phyloP scores from a whole-genome alignment of 441 rosid genomes.

The Gossypium trilobum region DNA sequence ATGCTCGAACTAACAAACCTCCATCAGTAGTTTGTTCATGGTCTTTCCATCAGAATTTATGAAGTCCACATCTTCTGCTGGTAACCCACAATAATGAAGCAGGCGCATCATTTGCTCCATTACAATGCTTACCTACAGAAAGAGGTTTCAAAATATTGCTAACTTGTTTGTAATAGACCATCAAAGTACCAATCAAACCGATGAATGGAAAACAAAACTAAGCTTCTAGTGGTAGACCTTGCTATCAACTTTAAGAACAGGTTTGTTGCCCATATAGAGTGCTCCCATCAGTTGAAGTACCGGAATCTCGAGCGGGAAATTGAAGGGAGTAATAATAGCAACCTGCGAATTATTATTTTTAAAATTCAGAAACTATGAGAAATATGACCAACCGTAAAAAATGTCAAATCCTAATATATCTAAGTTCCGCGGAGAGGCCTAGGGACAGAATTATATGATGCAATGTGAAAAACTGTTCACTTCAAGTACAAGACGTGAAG shows the following conservation, averaged over 20 bases:
- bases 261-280: slow-evolving; percentile 95
- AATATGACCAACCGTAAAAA: not conserved
- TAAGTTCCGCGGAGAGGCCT: not conserved
- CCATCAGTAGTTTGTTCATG: slow-evolving; percentile 71
- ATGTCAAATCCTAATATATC: not conserved
- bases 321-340: slow-evolving; percentile 88
- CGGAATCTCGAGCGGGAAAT: slow-evolving; percentile 95
- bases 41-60: slow-evolving; percentile 86
- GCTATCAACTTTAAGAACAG: slow-evolving; percentile 87
- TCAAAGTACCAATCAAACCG: not conserved
- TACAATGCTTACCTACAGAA: slow-evolving; percentile 69
- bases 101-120: slow-evolving; percentile 96
- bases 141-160: not conserved
- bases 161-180: not conserved
- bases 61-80: slow-evolving; percentile 80
- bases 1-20: slow-evolving; percentile 42
- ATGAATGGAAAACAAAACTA: not conserved
- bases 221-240: slow-evolving; percentile 41
- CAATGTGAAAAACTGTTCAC: not conserved
- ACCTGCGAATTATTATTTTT: slow-evolving; percentile 44
- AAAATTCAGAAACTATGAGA: not conserved
- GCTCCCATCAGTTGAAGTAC: slow-evolving; percentile 96
- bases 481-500: not conserved
- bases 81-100: slow-evolving; percentile 81
- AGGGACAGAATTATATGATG: not conserved